phyloP scores from a whole-genome alignment of 1,284 basidiomycete species.

The Rhodotorula sp. region DNA sequence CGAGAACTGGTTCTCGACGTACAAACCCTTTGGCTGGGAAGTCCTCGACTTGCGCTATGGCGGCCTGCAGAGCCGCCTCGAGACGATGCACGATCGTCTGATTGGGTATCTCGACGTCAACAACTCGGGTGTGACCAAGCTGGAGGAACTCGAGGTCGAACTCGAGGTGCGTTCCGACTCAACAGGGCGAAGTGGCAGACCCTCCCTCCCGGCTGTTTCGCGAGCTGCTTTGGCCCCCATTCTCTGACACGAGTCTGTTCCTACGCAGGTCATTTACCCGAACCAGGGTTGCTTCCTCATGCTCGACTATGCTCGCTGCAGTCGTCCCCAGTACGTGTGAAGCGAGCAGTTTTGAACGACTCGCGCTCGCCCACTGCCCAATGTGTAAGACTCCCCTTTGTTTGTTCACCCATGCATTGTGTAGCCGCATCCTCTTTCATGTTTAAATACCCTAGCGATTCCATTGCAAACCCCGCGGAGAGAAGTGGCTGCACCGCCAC shows the following conservation, averaged over 20 bases:
- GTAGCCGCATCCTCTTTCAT: neutral
- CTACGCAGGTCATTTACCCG: constrained; percentile 17
- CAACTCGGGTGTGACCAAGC: constrained; percentile 12
- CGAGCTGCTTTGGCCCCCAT: neutral
- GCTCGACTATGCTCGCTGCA: constrained; percentile 37
- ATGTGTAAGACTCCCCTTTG: too few relatives aligned
- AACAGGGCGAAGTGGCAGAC: neutral
- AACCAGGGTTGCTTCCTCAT: constrained; percentile 26
- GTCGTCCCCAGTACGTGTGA: constrained; percentile 33
- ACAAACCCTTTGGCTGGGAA: constrained; percentile 35
- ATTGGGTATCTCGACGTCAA: constrained; percentile 34
- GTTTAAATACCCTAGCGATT: too few relatives aligned
- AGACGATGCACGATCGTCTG: constrained; percentile 47
- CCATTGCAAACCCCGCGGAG: too few relatives aligned
- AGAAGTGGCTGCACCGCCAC: neutral
- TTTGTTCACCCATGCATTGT: neutral
- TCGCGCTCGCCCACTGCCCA: too few relatives aligned
- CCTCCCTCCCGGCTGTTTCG: neutral
- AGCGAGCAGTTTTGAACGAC: neutral
- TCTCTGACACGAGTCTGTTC: too few relatives aligned
- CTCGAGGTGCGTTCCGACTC: constrained; percentile 25
- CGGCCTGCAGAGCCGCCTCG: constrained; percentile 46
- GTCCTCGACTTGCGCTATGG: constrained; percentile 49
- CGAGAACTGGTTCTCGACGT: constrained; percentile 34
- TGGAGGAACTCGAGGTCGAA: constrained; percentile 42